These are phyloP conservation scores for Haplosporangium sp. DNA, from an alignment of 371 early-diverging fungal species.

Conservation along the genomic window DNA sequence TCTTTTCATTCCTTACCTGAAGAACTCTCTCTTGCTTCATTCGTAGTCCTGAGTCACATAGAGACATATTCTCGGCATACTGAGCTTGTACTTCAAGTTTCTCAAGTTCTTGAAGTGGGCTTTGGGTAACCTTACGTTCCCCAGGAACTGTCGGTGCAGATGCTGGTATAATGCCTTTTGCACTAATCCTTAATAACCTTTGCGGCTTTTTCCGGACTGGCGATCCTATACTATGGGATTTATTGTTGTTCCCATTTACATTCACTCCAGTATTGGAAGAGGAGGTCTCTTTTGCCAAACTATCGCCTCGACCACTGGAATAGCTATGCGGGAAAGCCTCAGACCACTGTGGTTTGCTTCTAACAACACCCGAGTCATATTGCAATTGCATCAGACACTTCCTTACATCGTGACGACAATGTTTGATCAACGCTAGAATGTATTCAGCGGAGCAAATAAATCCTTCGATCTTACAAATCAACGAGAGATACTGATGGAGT, in stretches of 20 bases:
- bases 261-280: background rate
- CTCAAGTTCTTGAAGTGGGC: conserved; percentile 28
- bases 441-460: conserved; percentile 43
- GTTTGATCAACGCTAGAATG: conserved; percentile 26
- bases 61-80: conserved; percentile 47
- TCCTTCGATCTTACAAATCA: conserved; percentile 43
- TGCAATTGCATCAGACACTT: conserved; percentile 50
- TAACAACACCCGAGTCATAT: conserved; percentile 38
- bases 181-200: conserved; percentile 44
- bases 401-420: conserved; percentile 32
- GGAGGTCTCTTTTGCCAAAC: background rate
- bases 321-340: conserved; percentile 3
- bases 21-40: conserved; percentile 28
- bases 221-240: conserved; percentile 1
- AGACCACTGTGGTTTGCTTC: conserved; percentile 9
- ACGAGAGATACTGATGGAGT: conserved; percentile 30
- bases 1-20: conserved; percentile 26
- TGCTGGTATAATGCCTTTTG: conserved; percentile 36
- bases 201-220: conserved; percentile 38
- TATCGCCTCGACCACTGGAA: background rate
- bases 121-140: background rate
- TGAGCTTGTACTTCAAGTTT: conserved; percentile 22
- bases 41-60: conserved; percentile 35
- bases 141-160: conserved; percentile 19
- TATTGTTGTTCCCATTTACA: background rate